A percentile compares a stretch with the other conserved stretches of the same genome.
These are phyloP conservation scores for Saccharum spontaneum DNA, from an alignment of 176 grass and related monocot species.

Conservation along the genomic window DNA sequence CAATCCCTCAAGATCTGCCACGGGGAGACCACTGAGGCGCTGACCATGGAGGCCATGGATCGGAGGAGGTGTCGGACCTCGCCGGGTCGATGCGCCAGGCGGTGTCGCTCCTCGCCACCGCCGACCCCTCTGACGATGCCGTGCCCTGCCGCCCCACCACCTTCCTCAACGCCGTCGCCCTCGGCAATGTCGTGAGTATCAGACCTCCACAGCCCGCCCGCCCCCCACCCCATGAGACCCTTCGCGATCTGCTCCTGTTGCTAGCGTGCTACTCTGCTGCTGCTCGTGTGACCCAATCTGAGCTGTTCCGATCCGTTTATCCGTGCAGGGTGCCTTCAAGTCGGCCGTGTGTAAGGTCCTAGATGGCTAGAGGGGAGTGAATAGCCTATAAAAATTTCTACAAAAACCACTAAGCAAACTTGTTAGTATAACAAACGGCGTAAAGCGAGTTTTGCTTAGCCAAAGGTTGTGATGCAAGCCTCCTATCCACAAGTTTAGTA, in stretches of 20 bases:
- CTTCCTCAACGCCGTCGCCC: constrained; percentile 80
- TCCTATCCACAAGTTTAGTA: too few species aligned
- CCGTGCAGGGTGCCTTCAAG: too few species aligned
- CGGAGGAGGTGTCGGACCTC: constrained; percentile 71
- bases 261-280: neutral
- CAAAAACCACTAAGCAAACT: too few species aligned
- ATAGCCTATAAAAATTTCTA: too few species aligned
- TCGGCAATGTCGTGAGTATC: constrained; percentile 82
- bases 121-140: constrained; percentile 62
- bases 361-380: too few species aligned
- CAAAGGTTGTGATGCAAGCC: too few species aligned
- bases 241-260: constrained; percentile 14
- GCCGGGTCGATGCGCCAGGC: constrained; percentile 84
- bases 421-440: too few species aligned
- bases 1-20: constrained; percentile 27
- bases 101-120: constrained; percentile 82
- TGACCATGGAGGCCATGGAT: constrained; percentile 71
- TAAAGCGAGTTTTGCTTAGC: too few species aligned
- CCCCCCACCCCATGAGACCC: neutral
- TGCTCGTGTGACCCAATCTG: constrained; percentile 30
- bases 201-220: neutral
- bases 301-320: constrained; percentile 10
- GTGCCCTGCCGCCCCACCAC: constrained; percentile 56
- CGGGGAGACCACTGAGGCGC: neutral
- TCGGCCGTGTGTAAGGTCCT: too few species aligned